Evolutionary conservation across 805 yeast species (phyloP).

Genomic region (Candida morakotiae): DNA sequence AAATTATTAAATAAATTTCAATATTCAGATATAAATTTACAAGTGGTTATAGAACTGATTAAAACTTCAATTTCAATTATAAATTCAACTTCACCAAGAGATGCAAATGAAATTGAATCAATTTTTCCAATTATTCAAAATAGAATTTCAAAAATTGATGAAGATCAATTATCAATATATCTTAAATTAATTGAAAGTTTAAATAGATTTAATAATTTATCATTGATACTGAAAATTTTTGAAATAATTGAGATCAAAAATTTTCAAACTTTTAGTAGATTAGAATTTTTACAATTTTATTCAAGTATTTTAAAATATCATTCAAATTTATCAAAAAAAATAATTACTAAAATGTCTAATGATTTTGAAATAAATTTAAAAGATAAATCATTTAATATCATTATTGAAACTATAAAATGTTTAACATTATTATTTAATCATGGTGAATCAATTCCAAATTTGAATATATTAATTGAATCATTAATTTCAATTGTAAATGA

Average conservation of each 20-base stretch:
- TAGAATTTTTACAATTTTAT: conserved; percentile 25
- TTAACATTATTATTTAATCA: conserved; percentile 5
- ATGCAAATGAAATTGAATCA: neutral
- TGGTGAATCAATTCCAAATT: neutral
- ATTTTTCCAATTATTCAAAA: conserved; percentile 4
- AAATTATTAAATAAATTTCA: conserved; percentile 12
- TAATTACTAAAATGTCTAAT: conserved; percentile 17
- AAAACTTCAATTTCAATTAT: conserved; percentile 21
- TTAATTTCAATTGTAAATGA: conserved; percentile 16
- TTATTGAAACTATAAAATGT: conserved; percentile 22
- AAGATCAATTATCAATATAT: conserved; percentile 19
- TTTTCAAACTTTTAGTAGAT: conserved; percentile 18
- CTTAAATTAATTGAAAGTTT: conserved; percentile 26
- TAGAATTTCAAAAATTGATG: conserved; percentile 4
- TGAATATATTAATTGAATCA: conserved; percentile 13
- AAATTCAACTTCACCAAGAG: conserved; percentile 5
- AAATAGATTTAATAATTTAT: conserved; percentile 13
- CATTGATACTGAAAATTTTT: conserved; percentile 16
- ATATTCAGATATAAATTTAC: conserved; percentile 41
- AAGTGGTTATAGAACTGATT: conserved; percentile 50
- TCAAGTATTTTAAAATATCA: conserved; percentile 18
- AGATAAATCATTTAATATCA: conserved; percentile 22
- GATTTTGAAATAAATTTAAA: conserved; percentile 21
- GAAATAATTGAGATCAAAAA: conserved; percentile 14
- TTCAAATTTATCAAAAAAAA: conserved; percentile 13